Percentiles rank a stretch among this genome's conserved stretches.
phyloP scores from a whole-genome alignment of 2,329 filamentous ascomycete genomes.

The Cucurbitaria berberidis region DNA sequence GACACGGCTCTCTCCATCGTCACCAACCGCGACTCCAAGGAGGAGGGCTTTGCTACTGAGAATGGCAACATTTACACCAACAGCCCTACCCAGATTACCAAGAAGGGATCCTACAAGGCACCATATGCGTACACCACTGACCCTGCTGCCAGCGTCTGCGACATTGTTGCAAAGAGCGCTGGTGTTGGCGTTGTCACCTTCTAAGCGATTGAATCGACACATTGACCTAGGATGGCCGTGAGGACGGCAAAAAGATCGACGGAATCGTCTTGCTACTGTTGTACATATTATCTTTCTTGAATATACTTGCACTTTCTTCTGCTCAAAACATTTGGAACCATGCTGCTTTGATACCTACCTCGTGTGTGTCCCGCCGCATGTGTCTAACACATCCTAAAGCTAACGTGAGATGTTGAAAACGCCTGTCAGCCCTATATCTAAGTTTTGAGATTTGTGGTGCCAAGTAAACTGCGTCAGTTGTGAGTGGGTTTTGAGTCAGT shows the following conservation, averaged over 20 bases:
- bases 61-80: slow-evolving; percentile 54
- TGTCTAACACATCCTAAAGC: neutral
- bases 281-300: slow-evolving; percentile 28
- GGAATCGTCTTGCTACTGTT: slow-evolving; percentile 10
- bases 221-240: neutral
- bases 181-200: slow-evolving; percentile 43
- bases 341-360: neutral
- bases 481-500: neutral
- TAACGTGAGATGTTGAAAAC: neutral
- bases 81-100: slow-evolving; percentile 53
- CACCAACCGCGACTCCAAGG: slow-evolving; percentile 62
- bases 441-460: too few species aligned
- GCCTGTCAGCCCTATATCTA: neutral
- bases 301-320: slow-evolving; percentile 17
- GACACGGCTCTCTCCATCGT: slow-evolving; percentile 63
- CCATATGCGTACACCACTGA: slow-evolving; percentile 59
- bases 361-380: neutral
- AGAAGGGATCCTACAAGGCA: slow-evolving; percentile 59
- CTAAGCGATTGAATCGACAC: slow-evolving; percentile 12
- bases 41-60: slow-evolving; percentile 56
- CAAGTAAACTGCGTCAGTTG: too few species aligned
- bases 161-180: slow-evolving; percentile 36
- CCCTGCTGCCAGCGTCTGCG: slow-evolving; percentile 32
- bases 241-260: slow-evolving; percentile 3
- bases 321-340: neutral